phyloP scores from a whole-genome alignment of 768 basidiomycete genomes.

The Pleurotus eryngii region DNA sequence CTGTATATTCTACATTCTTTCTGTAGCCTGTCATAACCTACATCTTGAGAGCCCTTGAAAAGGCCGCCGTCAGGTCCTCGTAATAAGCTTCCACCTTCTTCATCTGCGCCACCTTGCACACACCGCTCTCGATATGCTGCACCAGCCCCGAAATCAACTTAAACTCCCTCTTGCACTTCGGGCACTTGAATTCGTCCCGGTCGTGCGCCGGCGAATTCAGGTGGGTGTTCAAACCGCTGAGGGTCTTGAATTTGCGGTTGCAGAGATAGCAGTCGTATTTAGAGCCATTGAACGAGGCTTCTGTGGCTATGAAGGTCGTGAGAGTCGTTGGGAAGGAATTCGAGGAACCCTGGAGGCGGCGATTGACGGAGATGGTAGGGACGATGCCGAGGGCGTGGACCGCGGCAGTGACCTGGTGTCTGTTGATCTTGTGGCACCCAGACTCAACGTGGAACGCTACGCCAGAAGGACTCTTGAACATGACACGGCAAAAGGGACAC shows the following conservation, averaged over 20 bases:
- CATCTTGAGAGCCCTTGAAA: slow-evolving; percentile 18
- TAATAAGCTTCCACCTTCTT: slow-evolving; percentile 24
- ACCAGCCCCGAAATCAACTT: slow-evolving; percentile 36
- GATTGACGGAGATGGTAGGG: slow-evolving; percentile 32
- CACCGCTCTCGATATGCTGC: slow-evolving; percentile 41
- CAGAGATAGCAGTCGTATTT: slow-evolving; percentile 42
- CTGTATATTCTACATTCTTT: too few species aligned
- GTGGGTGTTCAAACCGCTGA: slow-evolving; percentile 30
- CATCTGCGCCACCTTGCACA: slow-evolving; percentile 32
- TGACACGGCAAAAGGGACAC: slow-evolving; percentile 30
- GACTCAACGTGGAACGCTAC: slow-evolving; percentile 39
- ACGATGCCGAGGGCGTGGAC: slow-evolving; percentile 28
- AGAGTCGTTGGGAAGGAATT: slow-evolving; percentile 8
- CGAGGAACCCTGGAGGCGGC: slow-evolving; percentile 19
- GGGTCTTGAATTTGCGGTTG: slow-evolving; percentile 24
- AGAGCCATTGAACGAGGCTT: slow-evolving; percentile 36
- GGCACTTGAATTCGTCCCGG: slow-evolving; percentile 39
- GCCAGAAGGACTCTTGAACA: slow-evolving; percentile 32
- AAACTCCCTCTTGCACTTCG: slow-evolving; percentile 34
- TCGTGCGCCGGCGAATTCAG: slow-evolving; percentile 36
- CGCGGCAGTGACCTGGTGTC: slow-evolving; percentile 33
- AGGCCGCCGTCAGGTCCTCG: slow-evolving; percentile 24
- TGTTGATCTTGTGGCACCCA: slow-evolving; percentile 33
- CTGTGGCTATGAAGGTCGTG: slow-evolving; percentile 26
- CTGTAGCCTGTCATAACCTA: too few species aligned